Evolutionary conservation across 202 grass and related monocot species (phyloP).

Genomic region (Dendrocalamus latiflorus): DNA sequence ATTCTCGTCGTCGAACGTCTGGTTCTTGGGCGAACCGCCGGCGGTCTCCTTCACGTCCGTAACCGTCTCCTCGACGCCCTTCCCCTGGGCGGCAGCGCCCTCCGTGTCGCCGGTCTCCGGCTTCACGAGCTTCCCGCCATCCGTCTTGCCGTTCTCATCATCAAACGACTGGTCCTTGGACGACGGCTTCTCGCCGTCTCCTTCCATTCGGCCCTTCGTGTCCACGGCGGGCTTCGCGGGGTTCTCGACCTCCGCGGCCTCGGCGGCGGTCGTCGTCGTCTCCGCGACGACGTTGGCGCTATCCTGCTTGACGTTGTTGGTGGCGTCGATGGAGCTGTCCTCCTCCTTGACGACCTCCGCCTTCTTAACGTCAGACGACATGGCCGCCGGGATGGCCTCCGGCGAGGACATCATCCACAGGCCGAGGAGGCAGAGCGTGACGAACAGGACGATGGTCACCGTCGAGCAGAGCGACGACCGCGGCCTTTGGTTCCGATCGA

Average conservation of each 20-base stretch:
- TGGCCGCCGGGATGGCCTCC: constrained; percentile 34
- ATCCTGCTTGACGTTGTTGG: constrained; percentile 50
- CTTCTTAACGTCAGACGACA: constrained; percentile 24
- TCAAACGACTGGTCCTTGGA: constrained; percentile 50
- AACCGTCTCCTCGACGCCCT: constrained; percentile 29
- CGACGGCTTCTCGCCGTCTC: neutral
- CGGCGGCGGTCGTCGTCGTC: neutral
- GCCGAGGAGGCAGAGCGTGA: constrained; percentile 69
- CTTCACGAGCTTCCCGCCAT: constrained; percentile 69
- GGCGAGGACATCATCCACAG: constrained; percentile 70
- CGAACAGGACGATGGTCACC: constrained; percentile 51
- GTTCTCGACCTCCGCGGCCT: constrained; percentile 1
- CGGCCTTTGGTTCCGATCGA: constrained; percentile 56
- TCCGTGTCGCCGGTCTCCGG: constrained; percentile 35
- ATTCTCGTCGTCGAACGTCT: constrained; percentile 79
- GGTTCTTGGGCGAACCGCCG: constrained; percentile 23
- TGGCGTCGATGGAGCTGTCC: constrained; percentile 61
- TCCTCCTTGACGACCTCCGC: constrained; percentile 31
- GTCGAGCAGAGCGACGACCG: constrained; percentile 64
- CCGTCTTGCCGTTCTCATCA: constrained; percentile 75
- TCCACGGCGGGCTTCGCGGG: constrained; percentile 10
- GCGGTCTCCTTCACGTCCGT: constrained; percentile 19
- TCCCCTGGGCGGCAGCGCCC: constrained; percentile 13
- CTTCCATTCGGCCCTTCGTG: neutral
- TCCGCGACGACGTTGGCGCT: constrained; percentile 38